Conservation (phyloP, 805 yeast species). For the Starmerella stigmatis region DNA sequence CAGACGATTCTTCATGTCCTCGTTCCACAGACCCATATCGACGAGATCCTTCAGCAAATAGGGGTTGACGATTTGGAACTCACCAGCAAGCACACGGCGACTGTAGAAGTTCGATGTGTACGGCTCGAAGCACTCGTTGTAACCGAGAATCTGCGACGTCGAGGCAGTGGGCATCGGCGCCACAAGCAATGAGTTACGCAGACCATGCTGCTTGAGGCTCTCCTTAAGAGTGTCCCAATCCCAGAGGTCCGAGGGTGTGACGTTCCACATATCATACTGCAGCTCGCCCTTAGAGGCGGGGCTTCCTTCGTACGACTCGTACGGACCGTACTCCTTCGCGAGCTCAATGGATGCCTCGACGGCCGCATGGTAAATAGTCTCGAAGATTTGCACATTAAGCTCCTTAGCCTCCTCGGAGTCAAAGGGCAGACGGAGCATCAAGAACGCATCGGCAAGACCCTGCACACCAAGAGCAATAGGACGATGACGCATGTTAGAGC, state of each 20-base stretch:
- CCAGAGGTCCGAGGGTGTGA: constrained; percentile 67
- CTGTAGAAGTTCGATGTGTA: constrained; percentile 85
- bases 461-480: constrained; percentile 98
- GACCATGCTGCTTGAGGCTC: constrained; percentile 50
- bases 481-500: constrained; percentile 70
- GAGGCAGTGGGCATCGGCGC: constrained; percentile 99
- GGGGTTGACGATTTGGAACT: constrained; percentile 83
- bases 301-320: constrained; percentile 67
- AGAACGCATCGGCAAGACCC: constrained; percentile 85
- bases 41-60: constrained; percentile 74
- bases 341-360: constrained; percentile 78
- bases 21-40: constrained; percentile 74
- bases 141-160: constrained; percentile 89
- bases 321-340: constrained; percentile 59
- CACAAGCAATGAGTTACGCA: constrained; percentile 62
- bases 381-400: constrained; percentile 77
- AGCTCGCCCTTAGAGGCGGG: constrained; percentile 80
- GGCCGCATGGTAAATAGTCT: constrained; percentile 91
- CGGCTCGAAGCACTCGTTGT: constrained; percentile 93
- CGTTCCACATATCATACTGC: constrained; percentile 83
- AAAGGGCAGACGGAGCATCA: constrained; percentile 71
- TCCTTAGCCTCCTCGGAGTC: constrained; percentile 69
- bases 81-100: constrained; percentile 86
- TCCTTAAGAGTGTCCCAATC: constrained; percentile 72
- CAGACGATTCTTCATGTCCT: constrained; percentile 64